Evolutionary conservation across 257 asterid genomes (phyloP).

Genomic region (Paraleonurus japonicus): DNA sequence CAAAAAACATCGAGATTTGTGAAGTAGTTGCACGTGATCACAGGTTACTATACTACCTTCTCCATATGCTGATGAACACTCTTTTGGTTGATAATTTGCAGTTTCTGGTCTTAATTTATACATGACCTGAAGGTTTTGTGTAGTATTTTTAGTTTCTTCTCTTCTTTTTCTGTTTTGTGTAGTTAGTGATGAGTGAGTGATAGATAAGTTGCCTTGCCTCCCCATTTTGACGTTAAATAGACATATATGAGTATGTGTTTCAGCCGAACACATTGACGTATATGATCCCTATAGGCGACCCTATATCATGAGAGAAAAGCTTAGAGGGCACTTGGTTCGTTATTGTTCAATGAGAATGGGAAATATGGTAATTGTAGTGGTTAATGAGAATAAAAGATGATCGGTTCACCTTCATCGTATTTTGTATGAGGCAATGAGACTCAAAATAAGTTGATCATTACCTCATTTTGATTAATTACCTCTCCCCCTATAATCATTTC

Average conservation of each 20-base stretch:
- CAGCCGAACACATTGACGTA: neutral
- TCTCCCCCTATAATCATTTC: no score
- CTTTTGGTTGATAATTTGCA: neutral
- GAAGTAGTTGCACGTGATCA: conserved; percentile 82
- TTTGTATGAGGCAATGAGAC: no score
- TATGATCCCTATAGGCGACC: neutral
- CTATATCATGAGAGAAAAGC: neutral
- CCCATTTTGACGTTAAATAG: neutral
- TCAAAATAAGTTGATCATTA: no score
- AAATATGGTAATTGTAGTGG: no score
- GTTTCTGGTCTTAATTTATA: neutral
- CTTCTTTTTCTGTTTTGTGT: neutral
- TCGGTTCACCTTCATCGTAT: no score
- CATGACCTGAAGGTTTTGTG: conserved; percentile 2
- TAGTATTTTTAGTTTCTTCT: neutral
- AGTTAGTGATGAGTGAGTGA: neutral
- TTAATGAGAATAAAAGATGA: no score
- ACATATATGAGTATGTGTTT: neutral
- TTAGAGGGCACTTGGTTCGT: neutral
- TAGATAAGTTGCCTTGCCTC: conserved; percentile 1
- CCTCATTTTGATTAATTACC: no score
- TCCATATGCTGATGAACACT: neutral
- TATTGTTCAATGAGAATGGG: no score
- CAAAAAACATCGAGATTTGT: conserved; percentile 84
- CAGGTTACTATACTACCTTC: conserved; percentile 36